phyloP scores from a whole-genome alignment of 129 eudicot genomes.

The Deinandra increscens region DNA sequence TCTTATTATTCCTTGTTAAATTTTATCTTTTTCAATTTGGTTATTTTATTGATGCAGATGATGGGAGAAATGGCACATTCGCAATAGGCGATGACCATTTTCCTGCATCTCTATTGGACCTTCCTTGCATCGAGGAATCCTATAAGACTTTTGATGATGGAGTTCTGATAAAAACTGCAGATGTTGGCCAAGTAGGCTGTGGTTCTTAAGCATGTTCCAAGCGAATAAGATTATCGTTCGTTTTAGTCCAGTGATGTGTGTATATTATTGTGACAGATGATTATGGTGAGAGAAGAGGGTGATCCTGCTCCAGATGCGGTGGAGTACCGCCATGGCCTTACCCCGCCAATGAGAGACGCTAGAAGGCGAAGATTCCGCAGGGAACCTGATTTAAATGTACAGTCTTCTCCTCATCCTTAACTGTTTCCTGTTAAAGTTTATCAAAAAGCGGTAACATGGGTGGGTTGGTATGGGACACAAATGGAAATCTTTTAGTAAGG shows the following conservation, averaged over 20 bases:
- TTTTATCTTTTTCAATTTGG: background rate
- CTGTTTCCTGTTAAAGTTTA: background rate
- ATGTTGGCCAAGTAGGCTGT: slow-evolving; percentile 82
- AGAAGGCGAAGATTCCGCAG: slow-evolving; percentile 86
- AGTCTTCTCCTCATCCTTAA: background rate
- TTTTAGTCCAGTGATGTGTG: background rate
- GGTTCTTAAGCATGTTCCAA: background rate
- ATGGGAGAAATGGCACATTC: slow-evolving; percentile 83
- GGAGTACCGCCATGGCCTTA: slow-evolving; percentile 90
- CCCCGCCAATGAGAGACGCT: slow-evolving; percentile 97
- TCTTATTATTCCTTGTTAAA: background rate
- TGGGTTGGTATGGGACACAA: background rate
- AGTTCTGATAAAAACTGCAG: slow-evolving; percentile 81
- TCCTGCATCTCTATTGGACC: slow-evolving; percentile 81
- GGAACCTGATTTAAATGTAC: slow-evolving; percentile 87
- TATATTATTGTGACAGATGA: slow-evolving; percentile 55
- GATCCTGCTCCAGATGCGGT: slow-evolving; percentile 77
- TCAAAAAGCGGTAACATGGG: background rate
- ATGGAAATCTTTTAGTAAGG: too few relatives aligned
- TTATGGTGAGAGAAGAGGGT: slow-evolving; percentile 73
- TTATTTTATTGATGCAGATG: slow-evolving; percentile 48
- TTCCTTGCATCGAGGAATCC: slow-evolving; percentile 81
- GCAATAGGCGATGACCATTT: slow-evolving; percentile 66
- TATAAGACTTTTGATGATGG: slow-evolving; percentile 88
- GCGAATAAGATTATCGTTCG: background rate